Evolutionary conservation across 2,329 filamentous ascomycete genomes (phyloP).

Genomic region (Macrophomina pseudophaseolina): DNA sequence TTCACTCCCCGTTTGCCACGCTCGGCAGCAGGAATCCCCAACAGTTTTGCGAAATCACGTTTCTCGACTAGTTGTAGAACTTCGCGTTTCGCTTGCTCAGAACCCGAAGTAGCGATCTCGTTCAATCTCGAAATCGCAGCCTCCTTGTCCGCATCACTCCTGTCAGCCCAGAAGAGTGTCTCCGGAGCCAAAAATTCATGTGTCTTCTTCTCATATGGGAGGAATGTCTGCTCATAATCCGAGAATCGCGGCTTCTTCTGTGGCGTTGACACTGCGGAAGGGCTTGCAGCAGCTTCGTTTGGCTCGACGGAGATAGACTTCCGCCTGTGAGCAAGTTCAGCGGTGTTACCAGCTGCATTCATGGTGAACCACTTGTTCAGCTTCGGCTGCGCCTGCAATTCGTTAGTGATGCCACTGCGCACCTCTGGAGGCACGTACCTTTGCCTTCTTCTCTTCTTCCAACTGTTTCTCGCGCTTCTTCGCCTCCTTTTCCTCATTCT

Average conservation of each 20-base stretch:
- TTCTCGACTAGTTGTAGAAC: conserved; percentile 5
- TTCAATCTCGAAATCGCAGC: conserved; percentile 39
- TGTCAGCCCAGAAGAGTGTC: conserved; percentile 41
- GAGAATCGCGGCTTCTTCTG: conserved; percentile 39
- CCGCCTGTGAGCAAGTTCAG: not conserved
- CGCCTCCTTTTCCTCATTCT: conserved; percentile 49
- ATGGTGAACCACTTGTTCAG: conserved; percentile 53
- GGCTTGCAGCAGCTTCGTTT: conserved; percentile 17
- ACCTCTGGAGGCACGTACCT: conserved; percentile 41
- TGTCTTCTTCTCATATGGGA: conserved; percentile 79
- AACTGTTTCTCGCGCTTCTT: conserved; percentile 54
- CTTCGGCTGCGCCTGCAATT: conserved; percentile 44
- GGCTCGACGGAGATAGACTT: conserved; percentile 37
- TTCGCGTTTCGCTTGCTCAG: not conserved
- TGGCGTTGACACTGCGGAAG: not conserved
- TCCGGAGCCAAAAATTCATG: conserved; percentile 72
- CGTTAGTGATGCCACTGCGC: not conserved
- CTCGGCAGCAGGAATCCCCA: conserved; percentile 13
- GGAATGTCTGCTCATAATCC: conserved; percentile 68
- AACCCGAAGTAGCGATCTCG: conserved; percentile 27
- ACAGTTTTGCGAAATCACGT: not conserved
- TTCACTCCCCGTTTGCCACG: conserved; percentile 22
- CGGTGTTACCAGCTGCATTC: conserved; percentile 31
- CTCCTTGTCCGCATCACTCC: conserved; percentile 33
- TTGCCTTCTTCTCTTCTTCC: conserved; percentile 47